phyloP scores from a whole-genome alignment of 345 rosid genomes.

The Dimocarpus longan region DNA sequence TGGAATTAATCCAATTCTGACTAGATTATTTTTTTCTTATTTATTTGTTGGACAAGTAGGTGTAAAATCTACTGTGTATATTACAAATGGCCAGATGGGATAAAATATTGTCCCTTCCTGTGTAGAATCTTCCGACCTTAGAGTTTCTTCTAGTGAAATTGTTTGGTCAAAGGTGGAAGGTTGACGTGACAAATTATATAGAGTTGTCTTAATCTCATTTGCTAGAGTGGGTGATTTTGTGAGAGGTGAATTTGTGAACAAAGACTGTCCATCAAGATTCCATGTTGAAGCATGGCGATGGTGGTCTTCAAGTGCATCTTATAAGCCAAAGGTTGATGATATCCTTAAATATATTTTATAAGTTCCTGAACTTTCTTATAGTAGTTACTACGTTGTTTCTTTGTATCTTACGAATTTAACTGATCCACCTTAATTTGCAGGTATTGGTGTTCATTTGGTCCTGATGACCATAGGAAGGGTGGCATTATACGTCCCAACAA shows the following conservation, averaged over 20 bases:
- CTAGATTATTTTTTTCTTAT: not conserved
- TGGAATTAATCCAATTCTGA: not conserved
- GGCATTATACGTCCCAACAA: conserved; percentile 86
- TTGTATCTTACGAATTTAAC: conserved; percentile 3
- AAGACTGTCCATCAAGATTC: conserved; percentile 86
- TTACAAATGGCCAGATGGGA: conserved; percentile 98
- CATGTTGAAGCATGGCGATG: conserved; percentile 95
- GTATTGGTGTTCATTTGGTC: conserved; percentile 99
- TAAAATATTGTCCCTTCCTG: conserved; percentile 84
- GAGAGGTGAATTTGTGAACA: conserved; percentile 79
- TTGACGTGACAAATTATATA: conserved; percentile 87
- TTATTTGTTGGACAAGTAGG: not conserved
- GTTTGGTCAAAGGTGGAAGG: conserved; percentile 98
- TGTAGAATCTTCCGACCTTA: conserved; percentile 75
- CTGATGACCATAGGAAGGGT: conserved; percentile 92
- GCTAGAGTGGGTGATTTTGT: conserved; percentile 94
- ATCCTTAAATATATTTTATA: conserved; percentile 94
- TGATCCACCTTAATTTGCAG: conserved; percentile 42
- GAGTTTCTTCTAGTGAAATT: conserved; percentile 74
- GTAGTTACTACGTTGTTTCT: not conserved
- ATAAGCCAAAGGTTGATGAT: conserved; percentile 92
- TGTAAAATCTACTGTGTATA: not conserved
- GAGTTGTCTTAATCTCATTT: conserved; percentile 85
- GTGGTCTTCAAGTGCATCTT: conserved; percentile 47
- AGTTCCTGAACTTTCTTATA: conserved; percentile 37